Conservation (phyloP, 1,284 basidiomycete genomes). For the Boletus holoroseus region DNA sequence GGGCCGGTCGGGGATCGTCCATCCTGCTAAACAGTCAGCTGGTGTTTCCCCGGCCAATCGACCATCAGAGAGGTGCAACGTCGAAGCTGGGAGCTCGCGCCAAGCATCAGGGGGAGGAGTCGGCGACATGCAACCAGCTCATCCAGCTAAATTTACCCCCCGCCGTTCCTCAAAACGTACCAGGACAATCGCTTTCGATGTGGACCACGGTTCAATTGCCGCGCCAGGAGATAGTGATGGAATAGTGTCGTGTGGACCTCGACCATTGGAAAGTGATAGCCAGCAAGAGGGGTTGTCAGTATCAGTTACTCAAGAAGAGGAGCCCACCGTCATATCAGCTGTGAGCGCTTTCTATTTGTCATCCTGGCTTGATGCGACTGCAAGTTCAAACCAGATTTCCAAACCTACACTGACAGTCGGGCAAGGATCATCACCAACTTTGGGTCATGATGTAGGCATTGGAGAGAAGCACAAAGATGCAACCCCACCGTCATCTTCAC, state of each 20-base stretch:
- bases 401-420: neutral
- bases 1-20: neutral
- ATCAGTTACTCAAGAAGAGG: constrained; percentile 3
- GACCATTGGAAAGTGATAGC: neutral
- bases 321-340: neutral
- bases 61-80: neutral
- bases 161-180: constrained; percentile 6
- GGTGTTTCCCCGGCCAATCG: neutral
- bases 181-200: neutral
- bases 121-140: neutral
- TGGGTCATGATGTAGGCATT: neutral
- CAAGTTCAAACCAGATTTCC: neutral
- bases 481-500: constrained; percentile 3
- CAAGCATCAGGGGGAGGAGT: neutral
- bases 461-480: constrained; percentile 18
- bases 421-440: neutral
- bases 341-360: constrained; percentile 7
- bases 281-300: neutral
- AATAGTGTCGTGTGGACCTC: neutral
- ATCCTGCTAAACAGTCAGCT: neutral
- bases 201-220: neutral
- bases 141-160: neutral
- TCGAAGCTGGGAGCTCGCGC: neutral
- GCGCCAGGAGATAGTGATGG: neutral
- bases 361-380: neutral